phyloP scores from a whole-genome alignment of 805 yeast genomes.

The Kuraishia hungarica region DNA sequence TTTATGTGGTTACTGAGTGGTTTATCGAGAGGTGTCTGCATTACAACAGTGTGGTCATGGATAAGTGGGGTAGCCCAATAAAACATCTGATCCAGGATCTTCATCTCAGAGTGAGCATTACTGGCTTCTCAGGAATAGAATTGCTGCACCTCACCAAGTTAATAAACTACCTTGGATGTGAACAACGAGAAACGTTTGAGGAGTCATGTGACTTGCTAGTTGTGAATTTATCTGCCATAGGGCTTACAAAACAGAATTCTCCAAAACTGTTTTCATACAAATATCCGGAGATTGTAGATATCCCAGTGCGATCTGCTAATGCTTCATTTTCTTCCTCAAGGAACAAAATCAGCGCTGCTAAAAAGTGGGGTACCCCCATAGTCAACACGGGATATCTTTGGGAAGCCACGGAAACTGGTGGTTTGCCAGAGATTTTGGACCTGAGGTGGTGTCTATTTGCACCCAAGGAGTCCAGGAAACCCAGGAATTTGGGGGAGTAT shows the following conservation, averaged over 20 bases:
- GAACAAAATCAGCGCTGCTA: conserved; percentile 50
- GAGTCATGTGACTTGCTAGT: conserved; percentile 47
- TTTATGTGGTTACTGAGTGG: conserved; percentile 62
- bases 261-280: conserved; percentile 32
- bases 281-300: conserved; percentile 20
- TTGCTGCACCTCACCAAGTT: conserved; percentile 57
- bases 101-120: conserved; percentile 35
- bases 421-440: conserved; percentile 32
- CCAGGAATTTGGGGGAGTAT: conserved; percentile 16
- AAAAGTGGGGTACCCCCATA: conserved; percentile 49
- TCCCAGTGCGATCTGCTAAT: conserved; percentile 4
- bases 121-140: conserved; percentile 78
- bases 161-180: conserved; percentile 43
- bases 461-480: conserved; percentile 24
- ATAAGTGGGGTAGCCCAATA: conserved; percentile 59
- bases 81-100: conserved; percentile 12
- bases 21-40: conserved; percentile 66
- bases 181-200: conserved; percentile 38
- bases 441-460: conserved; percentile 50
- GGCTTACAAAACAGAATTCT: conserved; percentile 28
- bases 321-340: conserved; percentile 30
- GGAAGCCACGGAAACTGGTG: conserved; percentile 33
- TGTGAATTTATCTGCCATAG: conserved; percentile 36
- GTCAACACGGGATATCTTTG: conserved; percentile 46
- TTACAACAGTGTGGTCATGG: conserved; percentile 39